Evolutionary conservation across 192 early-diverging fungal genomes (phyloP).

Genomic region (Mortierella antarctica): DNA sequence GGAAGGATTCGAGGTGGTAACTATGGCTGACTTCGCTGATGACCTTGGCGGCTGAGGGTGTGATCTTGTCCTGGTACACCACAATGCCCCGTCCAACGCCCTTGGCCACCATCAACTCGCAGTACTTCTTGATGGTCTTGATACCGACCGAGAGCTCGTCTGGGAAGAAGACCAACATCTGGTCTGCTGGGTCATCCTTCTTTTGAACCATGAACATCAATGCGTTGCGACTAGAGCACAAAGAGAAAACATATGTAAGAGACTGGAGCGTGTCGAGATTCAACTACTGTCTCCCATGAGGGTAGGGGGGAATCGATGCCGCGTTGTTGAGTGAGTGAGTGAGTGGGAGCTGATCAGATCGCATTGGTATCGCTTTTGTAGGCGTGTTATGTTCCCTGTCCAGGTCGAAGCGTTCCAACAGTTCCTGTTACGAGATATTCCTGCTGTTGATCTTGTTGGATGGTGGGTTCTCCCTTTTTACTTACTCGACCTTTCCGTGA

Average conservation of each 20-base stretch:
- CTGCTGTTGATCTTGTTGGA: not conserved
- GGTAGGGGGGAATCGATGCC: not conserved
- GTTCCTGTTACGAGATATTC: not conserved
- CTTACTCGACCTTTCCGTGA: slow-evolving; percentile 83
- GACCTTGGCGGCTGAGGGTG: slow-evolving; percentile 86
- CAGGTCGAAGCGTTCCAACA: no score
- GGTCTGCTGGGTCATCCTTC: slow-evolving; percentile 81
- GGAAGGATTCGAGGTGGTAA: slow-evolving; percentile 82
- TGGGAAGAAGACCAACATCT: slow-evolving; percentile 93
- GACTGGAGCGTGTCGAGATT: no score
- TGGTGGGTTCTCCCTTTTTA: not conserved
- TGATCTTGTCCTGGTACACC: slow-evolving; percentile 86
- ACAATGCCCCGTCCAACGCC: slow-evolving; percentile 86
- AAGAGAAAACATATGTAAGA: slow-evolving; percentile 5
- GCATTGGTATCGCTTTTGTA: no score
- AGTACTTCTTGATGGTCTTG: slow-evolving; percentile 87
- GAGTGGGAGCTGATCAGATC: not conserved
- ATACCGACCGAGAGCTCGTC: slow-evolving; percentile 91
- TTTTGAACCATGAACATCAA: slow-evolving; percentile 90
- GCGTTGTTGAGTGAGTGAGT: not conserved
- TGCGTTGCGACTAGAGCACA: slow-evolving; percentile 66
- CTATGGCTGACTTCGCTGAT: slow-evolving; percentile 56
- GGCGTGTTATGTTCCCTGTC: no score
- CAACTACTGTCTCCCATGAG: no score
- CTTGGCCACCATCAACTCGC: slow-evolving; percentile 86